Evolutionary conservation across 306 rosid genomes (phyloP), one percentile per base, ranked within the genome.

Genomic region (Fragaria ananassa): DNA sequence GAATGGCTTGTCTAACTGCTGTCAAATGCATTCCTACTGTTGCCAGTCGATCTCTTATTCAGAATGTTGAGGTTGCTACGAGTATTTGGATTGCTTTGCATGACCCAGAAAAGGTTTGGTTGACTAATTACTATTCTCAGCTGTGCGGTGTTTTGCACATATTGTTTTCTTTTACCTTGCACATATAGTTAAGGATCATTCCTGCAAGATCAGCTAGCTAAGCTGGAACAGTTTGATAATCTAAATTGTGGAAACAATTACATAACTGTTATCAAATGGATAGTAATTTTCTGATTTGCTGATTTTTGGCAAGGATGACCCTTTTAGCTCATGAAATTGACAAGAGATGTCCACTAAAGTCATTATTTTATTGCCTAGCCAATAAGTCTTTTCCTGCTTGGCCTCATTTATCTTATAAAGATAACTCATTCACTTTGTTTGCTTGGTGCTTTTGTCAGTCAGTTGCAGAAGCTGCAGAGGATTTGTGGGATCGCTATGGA

Each of bases 401-500:
- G 41, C 45, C 29, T 44, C 69, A 15, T 42, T 58, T 73, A 49
- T 49, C 37, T 51, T 34, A 71, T 0, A 10, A 19, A 51, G 34
- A 71, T 18, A 19, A 47, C 34, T 71, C 49, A 71, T 71, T 53
- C 41, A 18, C 34, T 46, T 44, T 13, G 17, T 74, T 71, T 39
- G n/a, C 44, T 66, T 76, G 75, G 27, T 83, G 29, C 46, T 56
- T 47, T 62, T 81, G 64, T 17, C 96, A 95, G 99, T 86, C 89
- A 37, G 93, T 92, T 80, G 99, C 99, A 75, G 93, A 89, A 87
- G 87, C 84, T 17, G 96, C 99, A 42, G 99, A 95, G 80, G 97
- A 88, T 81, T 80, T 95, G 72, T 95, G 97, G 99, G 99, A 95
- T 86, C 97, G 94, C 74, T 95, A 95, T 76, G 97, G 97, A 50